Base-by-base conservation (phyloP, 192 early-diverging fungal species). In the Paraglomus brasilianum region DNA sequence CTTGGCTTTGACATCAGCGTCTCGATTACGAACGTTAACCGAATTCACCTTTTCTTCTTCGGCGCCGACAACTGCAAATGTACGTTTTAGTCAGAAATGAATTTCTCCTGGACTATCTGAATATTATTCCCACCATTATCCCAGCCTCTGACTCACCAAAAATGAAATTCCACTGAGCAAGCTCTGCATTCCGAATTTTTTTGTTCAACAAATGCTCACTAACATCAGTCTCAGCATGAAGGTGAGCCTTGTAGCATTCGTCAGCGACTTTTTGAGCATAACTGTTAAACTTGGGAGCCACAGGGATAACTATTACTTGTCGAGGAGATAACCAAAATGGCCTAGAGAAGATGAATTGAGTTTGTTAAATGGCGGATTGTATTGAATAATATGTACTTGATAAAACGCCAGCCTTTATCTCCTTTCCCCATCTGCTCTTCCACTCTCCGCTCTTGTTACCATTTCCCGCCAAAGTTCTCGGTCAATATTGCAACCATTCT, bases 261-360 rank as follows among this genome's bases (percentile, higher is more conserved):
- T 92, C 72, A 49, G 73, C 74, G 24, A 99, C 90, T 71, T 87
- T 78, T 70, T 87, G 70, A 4, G 93, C 96, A 76, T 99, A 99
- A 14, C 84, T 88, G 71, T 84, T 86, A 69, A 91, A 85, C 2
- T 86, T 87, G 8, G 78, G 79, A 0, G 91, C 89, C 30, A 99
- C 90, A 5, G 97, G 97, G 44, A 99, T 86, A 21, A 99, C 84
- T 62, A 91, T 82, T 17, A 97, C 78, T 80, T 98, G 97, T 61
- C 94, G 91, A 47, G 97, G 97, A 15, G 91, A 92, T 47, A 99
- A 81, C 97, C 97, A 99, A 85, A 99, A 90, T 30, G 95, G 95
- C 67, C 67, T 69, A 49, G 0, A 69, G 36, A 21, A 6, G 52
- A 55, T 55, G 52, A 24, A 22, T n/a, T n/a, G n/a, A n/a, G n/a